Evolutionary conservation across 129 eudicot genomes (phyloP), one percentile per base, ranked within the genome.

Genomic region (Flaveria bidentis): DNA sequence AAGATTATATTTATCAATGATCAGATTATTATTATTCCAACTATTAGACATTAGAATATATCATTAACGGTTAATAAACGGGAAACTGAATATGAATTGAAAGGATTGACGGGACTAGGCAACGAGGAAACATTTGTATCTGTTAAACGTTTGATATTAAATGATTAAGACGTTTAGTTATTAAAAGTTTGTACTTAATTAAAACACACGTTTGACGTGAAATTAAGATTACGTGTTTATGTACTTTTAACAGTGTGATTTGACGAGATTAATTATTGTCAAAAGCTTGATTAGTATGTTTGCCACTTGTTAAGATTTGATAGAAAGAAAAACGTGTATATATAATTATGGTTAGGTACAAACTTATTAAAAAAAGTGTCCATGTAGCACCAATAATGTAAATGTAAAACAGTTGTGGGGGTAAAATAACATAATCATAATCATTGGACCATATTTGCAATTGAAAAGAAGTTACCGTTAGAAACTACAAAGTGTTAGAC

Each of bases 211-310:
- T 18, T 68, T 42, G 73, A 68, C 33, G 18, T 68, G 18, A 68
- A 68, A n/a, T n/a, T n/a, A n/a, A 18, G 36, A 9, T 68, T 44
- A 13, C 9, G 16, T 66, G 16, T 45, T 44, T 1, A 18, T 68
- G 39, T 45, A 44, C 73, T 68, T 56, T 44, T 42, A 68, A 68
- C 33, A 44, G 8, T 68, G 53, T 67, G 56, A 68, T 28, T 30
- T 14, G 46, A 63, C 14, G 69, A 63, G 20, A 30, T 68, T 68
- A 45, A 30, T 68, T 68, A 45, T 68, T 44, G 56, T 42, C 73
- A 68, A 68, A 68, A 20, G 3, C 17, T 5, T 18, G 20, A 42
- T 68, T 44, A 44, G 13, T 18, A 44, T 18, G n/a, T 68, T 68
- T 68, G 56, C 33, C 73, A 20, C 73, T 17, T 68, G 73, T 68